Conservation (phyloP, 768 basidiomycete species). For the Macrolepiota albuminosa region DNA sequence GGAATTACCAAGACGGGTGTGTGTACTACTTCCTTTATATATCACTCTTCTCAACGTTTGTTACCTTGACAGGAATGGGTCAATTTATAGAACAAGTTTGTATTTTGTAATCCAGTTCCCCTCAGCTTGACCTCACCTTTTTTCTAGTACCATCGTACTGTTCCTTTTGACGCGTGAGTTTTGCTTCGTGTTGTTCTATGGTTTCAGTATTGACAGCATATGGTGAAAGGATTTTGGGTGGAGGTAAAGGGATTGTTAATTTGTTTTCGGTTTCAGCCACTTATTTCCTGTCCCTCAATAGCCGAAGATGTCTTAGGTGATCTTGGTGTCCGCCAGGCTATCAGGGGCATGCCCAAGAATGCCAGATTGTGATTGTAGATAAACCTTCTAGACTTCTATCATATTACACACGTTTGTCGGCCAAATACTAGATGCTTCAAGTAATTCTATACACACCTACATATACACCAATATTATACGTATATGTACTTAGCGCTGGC, state of each 20-base stretch:
- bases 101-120: constrained; percentile 6
- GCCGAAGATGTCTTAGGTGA: constrained; percentile 81
- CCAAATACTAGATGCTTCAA: background rate
- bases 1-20: constrained; percentile 78
- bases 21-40: constrained; percentile 13
- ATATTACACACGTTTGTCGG: background rate
- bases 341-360: constrained; percentile 71
- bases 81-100: constrained; percentile 61
- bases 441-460: too few species aligned
- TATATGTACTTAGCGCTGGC: constrained; percentile 7
- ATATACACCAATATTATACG: background rate
- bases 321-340: constrained; percentile 77
- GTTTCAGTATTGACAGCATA: background rate
- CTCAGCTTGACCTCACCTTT: constrained; percentile 19
- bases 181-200: background rate
- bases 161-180: constrained; percentile 58
- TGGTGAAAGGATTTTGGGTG: constrained; percentile 53
- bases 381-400: background rate
- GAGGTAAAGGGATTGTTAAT: constrained; percentile 33
- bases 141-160: constrained; percentile 55
- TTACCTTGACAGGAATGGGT: constrained; percentile 44
- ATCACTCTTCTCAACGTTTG: constrained; percentile 2
- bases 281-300: constrained; percentile 15
- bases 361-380: constrained; percentile 45
- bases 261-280: background rate